Evolutionary conservation across 202 grass and related monocot species (phyloP), one percentile per base, ranked within the genome.

Genomic region (Carex sylvatica): DNA sequence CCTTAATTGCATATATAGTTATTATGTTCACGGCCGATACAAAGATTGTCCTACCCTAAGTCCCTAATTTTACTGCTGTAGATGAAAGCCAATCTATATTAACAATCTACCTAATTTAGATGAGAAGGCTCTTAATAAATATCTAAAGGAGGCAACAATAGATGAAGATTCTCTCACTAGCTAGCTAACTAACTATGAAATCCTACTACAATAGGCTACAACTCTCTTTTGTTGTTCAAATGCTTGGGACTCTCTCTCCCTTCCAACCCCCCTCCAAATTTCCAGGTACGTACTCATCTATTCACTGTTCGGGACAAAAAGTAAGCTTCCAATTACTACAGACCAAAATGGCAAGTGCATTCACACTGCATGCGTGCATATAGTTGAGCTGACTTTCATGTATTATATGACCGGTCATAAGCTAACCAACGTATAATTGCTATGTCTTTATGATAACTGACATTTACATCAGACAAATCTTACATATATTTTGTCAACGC

Each of bases 381-480:
- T 56, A 9, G 72, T 75, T 76, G 53, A 82, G 42, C 23, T 82
- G 26, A 82, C 62, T 68, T 68, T 28, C 4, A 82, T 67, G 65
- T 44, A 70, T 54, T 31, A 69, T 76, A 59, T 58, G 74, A 59
- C 5, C 51, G 19, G 26, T 66, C 18, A 69, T 64, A 70, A 56
- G 61, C 80, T 61, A 82, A 82, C 62, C 42, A 82, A 70, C 63
- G 35, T n/a, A 82, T 55, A 66, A 82, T 54, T 31, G 44, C 64
- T 66, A 80, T 13, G 28, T 77, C 26, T 78, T 78, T 16, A 16
- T 19, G 15, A 9, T 78, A 64, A 82, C 13, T 53, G 62, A 69
- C 80, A 82, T 68, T 67, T 68, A 38, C 36, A 82, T 53, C 62
- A 55, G 65, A 54, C 63, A 82, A 82, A 33, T 35, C 10, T 44